These are phyloP conservation scores for Beauveria varroae DNA, from an alignment of 2,329 filamentous ascomycete species.

Conservation along the genomic window DNA sequence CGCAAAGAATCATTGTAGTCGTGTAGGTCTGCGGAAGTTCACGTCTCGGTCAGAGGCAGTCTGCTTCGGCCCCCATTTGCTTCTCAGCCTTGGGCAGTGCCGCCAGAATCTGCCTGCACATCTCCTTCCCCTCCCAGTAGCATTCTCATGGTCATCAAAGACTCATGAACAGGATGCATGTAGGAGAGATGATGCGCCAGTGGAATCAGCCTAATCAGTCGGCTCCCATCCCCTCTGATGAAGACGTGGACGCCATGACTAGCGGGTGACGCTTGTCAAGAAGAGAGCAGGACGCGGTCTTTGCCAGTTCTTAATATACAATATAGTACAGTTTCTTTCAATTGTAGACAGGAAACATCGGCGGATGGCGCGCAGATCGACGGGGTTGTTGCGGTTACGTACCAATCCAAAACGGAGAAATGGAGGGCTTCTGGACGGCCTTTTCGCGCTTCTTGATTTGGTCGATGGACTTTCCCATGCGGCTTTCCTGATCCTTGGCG, in stretches of 20 bases:
- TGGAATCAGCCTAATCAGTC: not conserved
- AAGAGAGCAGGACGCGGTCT: not conserved
- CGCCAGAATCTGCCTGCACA: not conserved
- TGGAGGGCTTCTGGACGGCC: constrained; percentile 47
- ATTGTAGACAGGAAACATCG: not conserved
- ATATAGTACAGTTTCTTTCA: not conserved
- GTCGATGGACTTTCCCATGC: constrained; percentile 65
- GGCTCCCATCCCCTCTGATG: no score
- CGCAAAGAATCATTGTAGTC: not conserved
- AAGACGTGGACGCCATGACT: not conserved
- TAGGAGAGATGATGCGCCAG: not conserved
- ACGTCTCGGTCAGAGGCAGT: not conserved
- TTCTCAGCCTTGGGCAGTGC: not conserved
- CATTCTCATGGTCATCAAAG: not conserved
- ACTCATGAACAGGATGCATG: not conserved
- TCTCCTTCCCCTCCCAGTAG: not conserved
- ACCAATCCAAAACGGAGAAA: constrained; percentile 60
- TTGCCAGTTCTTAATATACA: no score
- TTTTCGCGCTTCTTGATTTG: constrained; percentile 55
- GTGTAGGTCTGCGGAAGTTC: not conserved
- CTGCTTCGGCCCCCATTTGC: not conserved
- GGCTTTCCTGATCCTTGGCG: constrained; percentile 62
- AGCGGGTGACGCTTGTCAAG: not conserved
- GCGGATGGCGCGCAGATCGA: not conserved
- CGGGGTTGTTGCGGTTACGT: constrained; percentile 21